Percentiles rank a stretch among this genome's conserved stretches.
Conservation (phyloP, 345 rosid genomes). For the Gossypium anomalum region DNA sequence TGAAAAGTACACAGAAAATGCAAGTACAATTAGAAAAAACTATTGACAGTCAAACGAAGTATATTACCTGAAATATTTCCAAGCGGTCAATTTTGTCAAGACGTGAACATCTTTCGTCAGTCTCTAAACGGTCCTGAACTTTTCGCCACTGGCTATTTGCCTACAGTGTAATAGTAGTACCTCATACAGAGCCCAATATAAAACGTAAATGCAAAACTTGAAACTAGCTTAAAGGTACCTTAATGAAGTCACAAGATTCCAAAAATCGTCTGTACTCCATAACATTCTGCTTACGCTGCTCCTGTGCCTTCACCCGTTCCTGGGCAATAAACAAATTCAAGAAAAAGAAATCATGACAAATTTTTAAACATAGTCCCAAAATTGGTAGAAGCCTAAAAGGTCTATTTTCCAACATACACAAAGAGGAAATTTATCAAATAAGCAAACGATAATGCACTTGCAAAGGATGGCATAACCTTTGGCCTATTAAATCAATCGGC, state of each 20-base stretch:
- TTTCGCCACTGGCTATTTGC: constrained; percentile 95
- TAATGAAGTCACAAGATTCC: constrained; percentile 88
- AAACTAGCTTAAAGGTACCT: constrained; percentile 39
- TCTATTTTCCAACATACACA: background rate
- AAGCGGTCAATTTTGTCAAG: constrained; percentile 89
- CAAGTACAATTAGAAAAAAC: background rate
- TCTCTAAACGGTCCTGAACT: constrained; percentile 88
- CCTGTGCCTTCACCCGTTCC: constrained; percentile 69
- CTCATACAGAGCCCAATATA: background rate
- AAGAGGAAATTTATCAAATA: background rate
- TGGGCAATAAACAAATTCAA: constrained; percentile 18
- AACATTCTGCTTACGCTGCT: constrained; percentile 72
- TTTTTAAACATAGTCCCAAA: background rate
- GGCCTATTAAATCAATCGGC: background rate
- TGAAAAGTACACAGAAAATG: background rate
- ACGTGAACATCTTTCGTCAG: constrained; percentile 82
- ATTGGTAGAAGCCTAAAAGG: background rate
- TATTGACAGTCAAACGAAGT: background rate
- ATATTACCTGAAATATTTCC: constrained; percentile 81
- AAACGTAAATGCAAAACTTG: constrained; percentile 17
- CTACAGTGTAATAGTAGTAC: constrained; percentile 30
- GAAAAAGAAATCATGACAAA: background rate
- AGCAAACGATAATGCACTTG: background rate
- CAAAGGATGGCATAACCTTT: background rate
- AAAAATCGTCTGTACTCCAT: constrained; percentile 68